phyloP scores from a whole-genome alignment of 140 eudicot species.

The Flaveria floridana region DNA sequence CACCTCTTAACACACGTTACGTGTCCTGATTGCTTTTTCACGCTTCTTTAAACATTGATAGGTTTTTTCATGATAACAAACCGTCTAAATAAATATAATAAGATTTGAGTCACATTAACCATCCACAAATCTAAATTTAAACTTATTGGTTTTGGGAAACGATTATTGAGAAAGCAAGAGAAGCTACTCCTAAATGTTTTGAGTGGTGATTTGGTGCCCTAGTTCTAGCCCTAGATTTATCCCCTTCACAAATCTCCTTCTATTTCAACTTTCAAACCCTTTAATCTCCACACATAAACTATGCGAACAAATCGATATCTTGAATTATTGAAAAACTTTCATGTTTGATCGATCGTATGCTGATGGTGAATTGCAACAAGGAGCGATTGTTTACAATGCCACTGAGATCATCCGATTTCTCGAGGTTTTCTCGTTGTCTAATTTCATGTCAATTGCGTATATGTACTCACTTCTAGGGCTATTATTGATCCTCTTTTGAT shows the following conservation, averaged over 20 bases:
- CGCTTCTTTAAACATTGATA: too few relatives aligned
- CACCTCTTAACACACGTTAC: too few relatives aligned
- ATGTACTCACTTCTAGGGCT: neutral
- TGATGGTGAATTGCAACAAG: neutral
- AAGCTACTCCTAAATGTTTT: neutral
- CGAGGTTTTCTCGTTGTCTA: neutral
- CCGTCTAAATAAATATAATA: too few relatives aligned
- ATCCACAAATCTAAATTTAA: neutral
- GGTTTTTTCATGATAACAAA: too few relatives aligned
- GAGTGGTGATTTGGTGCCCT: slow-evolving; percentile 18
- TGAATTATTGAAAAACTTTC: neutral
- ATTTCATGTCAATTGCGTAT: neutral
- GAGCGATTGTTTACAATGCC: neutral
- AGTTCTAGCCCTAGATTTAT: slow-evolving; percentile 14
- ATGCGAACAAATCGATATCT: neutral
- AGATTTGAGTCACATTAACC: too few relatives aligned
- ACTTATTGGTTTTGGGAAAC: neutral
- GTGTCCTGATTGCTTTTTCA: too few relatives aligned
- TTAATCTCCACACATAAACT: neutral
- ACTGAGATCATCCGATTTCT: neutral
- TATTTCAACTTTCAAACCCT: neutral
- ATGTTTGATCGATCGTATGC: neutral
- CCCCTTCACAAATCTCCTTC: neutral
- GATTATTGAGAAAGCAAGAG: neutral
- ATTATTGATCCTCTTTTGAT: neutral